Evolutionary conservation across 2,329 filamentous ascomycete species (phyloP).

Genomic region (Beauveria scarabaeidicola): DNA sequence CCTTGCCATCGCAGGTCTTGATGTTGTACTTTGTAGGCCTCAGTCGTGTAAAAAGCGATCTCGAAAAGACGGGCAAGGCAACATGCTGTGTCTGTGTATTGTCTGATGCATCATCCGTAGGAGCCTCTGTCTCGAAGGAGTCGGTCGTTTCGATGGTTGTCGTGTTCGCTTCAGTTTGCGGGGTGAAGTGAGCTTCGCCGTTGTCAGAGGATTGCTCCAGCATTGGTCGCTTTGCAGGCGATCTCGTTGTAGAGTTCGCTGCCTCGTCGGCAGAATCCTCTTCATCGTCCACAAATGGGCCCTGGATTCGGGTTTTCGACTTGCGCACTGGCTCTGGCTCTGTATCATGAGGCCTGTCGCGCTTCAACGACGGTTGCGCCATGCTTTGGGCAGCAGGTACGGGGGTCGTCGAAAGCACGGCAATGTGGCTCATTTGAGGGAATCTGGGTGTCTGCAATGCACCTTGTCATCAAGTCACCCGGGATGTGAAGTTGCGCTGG

Average conservation of each 20-base stretch:
- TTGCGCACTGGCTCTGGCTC: slow-evolving; percentile 22
- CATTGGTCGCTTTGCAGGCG: slow-evolving; percentile 15
- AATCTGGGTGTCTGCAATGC: neutral
- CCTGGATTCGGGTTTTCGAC: slow-evolving; percentile 25
- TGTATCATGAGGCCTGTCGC: slow-evolving; percentile 25
- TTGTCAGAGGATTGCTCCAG: slow-evolving; percentile 9
- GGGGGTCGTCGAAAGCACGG: slow-evolving; percentile 52
- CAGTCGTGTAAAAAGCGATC: slow-evolving; percentile 19
- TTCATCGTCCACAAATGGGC: slow-evolving; percentile 33
- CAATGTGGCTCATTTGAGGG: neutral
- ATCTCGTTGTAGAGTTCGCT: neutral
- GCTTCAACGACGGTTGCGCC: slow-evolving; percentile 26
- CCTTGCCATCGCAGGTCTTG: slow-evolving; percentile 50
- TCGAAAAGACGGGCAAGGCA: slow-evolving; percentile 20
- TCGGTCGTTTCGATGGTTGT: neutral
- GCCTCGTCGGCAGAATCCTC: slow-evolving; percentile 26
- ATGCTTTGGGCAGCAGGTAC: slow-evolving; percentile 47
- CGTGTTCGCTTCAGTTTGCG: neutral
- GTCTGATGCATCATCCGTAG: neutral
- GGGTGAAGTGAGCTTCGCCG: neutral
- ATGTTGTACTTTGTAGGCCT: slow-evolving; percentile 30
- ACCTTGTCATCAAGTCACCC: neutral
- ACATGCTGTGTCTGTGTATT: slow-evolving; percentile 3
- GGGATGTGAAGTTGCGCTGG: neutral
- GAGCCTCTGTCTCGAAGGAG: neutral